Percentiles rank a stretch among this genome's conserved stretches.
phyloP scores from a whole-genome alignment of 2,329 filamentous ascomycete genomes.

The Trichophyton equinum region DNA sequence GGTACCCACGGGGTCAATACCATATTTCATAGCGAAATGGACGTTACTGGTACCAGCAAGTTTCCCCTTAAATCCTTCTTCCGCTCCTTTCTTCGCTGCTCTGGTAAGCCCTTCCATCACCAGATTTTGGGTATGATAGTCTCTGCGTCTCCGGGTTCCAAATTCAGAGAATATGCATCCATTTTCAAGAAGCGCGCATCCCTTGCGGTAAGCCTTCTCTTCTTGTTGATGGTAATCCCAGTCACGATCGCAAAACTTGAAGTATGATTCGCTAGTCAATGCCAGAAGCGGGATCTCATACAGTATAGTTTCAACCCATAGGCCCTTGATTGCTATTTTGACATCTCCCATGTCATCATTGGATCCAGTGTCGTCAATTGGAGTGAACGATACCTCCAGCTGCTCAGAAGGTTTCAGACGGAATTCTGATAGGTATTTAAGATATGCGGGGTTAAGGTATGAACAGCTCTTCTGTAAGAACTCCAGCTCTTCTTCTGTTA shows the following conservation, averaged over 20 bases:
- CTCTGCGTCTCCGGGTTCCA: constrained; percentile 72
- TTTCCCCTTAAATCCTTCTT: constrained; percentile 55
- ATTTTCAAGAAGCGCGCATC: constrained; percentile 59
- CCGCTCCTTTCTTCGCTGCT: constrained; percentile 58
- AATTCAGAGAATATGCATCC: constrained; percentile 92
- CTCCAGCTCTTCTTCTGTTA: constrained; percentile 65
- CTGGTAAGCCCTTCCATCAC: constrained; percentile 77
- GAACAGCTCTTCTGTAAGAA: constrained; percentile 69
- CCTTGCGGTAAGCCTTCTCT: constrained; percentile 73
- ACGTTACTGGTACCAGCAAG: constrained; percentile 90
- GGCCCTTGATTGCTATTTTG: constrained; percentile 61
- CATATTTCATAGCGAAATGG: constrained; percentile 88
- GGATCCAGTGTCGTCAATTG: constrained; percentile 44
- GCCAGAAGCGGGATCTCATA: constrained; percentile 95
- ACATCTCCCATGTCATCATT: constrained; percentile 62
- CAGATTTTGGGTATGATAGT: constrained; percentile 88
- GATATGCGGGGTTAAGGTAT: constrained; percentile 66
- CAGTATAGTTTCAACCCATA: constrained; percentile 89
- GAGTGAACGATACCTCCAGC: constrained; percentile 54
- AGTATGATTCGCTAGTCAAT: constrained; percentile 88
- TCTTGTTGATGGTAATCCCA: constrained; percentile 84
- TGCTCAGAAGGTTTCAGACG: constrained; percentile 70
- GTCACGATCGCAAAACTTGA: constrained; percentile 87
- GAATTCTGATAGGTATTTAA: constrained; percentile 71
- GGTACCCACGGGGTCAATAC: constrained; percentile 72